Conservation (phyloP, 495 filamentous ascomycete genomes). For the Hamigera avellanea region DNA sequence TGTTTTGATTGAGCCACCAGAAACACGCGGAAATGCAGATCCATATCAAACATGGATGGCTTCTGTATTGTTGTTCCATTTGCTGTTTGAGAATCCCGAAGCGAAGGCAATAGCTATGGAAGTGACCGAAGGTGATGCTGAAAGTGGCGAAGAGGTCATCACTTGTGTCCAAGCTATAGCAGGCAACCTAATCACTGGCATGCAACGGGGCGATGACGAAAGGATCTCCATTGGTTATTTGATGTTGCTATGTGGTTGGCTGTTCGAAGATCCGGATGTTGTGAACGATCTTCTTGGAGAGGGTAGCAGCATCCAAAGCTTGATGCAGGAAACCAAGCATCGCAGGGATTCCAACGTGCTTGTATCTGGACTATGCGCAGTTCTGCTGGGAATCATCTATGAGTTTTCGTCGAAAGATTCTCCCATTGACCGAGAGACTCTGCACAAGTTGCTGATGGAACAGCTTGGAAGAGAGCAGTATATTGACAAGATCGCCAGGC, state of each 20-base stretch:
- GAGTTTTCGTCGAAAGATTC: constrained; percentile 98
- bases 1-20: constrained; percentile 56
- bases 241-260: constrained; percentile 85
- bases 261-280: constrained; percentile 84
- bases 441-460: constrained; percentile 70
- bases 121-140: constrained; percentile 81
- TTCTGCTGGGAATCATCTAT: constrained; percentile 80
- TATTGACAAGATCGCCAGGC: constrained; percentile 67
- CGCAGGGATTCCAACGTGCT: constrained; percentile 47
- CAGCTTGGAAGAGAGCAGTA: constrained; percentile 82
- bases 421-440: constrained; percentile 68
- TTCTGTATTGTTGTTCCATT: constrained; percentile 75
- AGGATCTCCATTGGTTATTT: constrained; percentile 76
- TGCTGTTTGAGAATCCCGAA: constrained; percentile 72
- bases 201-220: constrained; percentile 68
- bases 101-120: constrained; percentile 70
- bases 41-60: constrained; percentile 92
- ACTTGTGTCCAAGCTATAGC: constrained; percentile 85
- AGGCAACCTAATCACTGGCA: constrained; percentile 63
- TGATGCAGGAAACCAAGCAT: constrained; percentile 63
- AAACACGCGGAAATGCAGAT: constrained; percentile 49
- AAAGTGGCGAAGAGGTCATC: constrained; percentile 86
- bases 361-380: constrained; percentile 70
- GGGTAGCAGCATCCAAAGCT: constrained; percentile 78
- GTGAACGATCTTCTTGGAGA: constrained; percentile 94